These are phyloP conservation scores for Apophysomyces ossiformis DNA, from an alignment of 371 early-diverging fungal species.

Conservation along the genomic window DNA sequence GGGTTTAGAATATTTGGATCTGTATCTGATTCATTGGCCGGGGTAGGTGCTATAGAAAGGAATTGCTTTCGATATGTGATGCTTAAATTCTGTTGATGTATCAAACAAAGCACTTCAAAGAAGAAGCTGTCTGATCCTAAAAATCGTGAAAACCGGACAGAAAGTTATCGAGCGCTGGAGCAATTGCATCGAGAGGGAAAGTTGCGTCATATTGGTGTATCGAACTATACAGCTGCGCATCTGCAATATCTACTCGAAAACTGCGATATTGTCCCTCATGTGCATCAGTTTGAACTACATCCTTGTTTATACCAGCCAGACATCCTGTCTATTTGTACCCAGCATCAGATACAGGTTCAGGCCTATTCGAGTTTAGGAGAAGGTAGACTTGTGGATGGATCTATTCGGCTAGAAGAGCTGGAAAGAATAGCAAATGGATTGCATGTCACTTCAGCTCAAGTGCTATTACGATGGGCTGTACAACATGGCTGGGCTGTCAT, in stretches of 20 bases:
- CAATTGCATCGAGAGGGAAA: conserved; percentile 56
- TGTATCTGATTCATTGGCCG: conserved; percentile 80
- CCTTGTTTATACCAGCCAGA: conserved; percentile 55
- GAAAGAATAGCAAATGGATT: conserved; percentile 37
- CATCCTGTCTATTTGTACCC: conserved; percentile 33
- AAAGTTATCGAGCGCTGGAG: conserved; percentile 66
- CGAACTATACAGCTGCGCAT: conserved; percentile 73
- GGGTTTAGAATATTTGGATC: conserved; percentile 75
- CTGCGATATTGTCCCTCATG: conserved; percentile 69
- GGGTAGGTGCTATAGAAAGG: conserved; percentile 26
- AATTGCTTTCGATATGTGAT: neutral
- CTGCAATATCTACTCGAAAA: conserved; percentile 60
- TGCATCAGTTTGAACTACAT: conserved; percentile 80
- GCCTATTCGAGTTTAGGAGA: conserved; percentile 95
- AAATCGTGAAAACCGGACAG: conserved; percentile 62
- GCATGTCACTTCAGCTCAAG: conserved; percentile 60
- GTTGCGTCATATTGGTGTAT: conserved; percentile 69
- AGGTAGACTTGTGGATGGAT: conserved; percentile 62
- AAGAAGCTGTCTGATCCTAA: conserved; percentile 36
- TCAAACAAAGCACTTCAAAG: conserved; percentile 33
- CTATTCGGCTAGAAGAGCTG: conserved; percentile 26
- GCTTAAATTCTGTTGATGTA: conserved; percentile 12
- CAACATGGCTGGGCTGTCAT: conserved; percentile 66
- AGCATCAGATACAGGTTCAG: conserved; percentile 61
- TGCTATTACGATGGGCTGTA: conserved; percentile 83